Evolutionary conservation across 805 yeast genomes (phyloP), one percentile per base, ranked within the genome.

Genomic region (Debaryomyces prosopidis): DNA sequence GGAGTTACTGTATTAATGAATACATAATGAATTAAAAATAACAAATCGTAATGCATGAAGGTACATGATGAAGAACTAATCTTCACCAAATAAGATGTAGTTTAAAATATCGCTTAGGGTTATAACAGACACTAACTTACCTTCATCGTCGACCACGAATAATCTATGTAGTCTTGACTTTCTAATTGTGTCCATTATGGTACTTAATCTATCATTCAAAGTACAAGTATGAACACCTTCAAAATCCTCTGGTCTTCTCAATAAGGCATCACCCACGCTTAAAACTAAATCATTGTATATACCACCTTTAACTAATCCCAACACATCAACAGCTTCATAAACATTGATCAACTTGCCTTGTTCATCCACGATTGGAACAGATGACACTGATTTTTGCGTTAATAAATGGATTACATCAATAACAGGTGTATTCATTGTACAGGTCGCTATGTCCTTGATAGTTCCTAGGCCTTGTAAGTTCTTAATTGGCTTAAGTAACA

Each of bases 151-250:
- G 23, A 94, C 96, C 26, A 94, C 90, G 59, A 91, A 89, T 60
- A 94, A 78, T 64, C 99, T 79, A 63, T 94, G 97, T 49, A 94
- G 77, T 54, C 98, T 80, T 28, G 96, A 84, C 55, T 90, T 87
- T 58, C 97, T 80, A 48, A 94, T 89, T 30, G 96, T 91, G 62
- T 91, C 97, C 83, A 94, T 79, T 46, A 94, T 86, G 12, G 96
- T 89, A 49, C 92, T 85, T 46, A 94, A 71, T 51, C 91, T 78
- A 63, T 94, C 99, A 54, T 83, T 79, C 52, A 83, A 76, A 0
- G 97, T 89, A 68, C 99, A 94, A 0, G 98, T 94, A 67, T 90
- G 89, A 11, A 94, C 98, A 47, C 99, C 99, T 66, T 94, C 98
- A 58, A 92, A 94, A 62, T 94, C 97, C 55, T 91, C 97, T 3